These are phyloP conservation scores for Dactylella cylindrospora DNA, from an alignment of 2,329 filamentous ascomycete species.

Conservation along the genomic window DNA sequence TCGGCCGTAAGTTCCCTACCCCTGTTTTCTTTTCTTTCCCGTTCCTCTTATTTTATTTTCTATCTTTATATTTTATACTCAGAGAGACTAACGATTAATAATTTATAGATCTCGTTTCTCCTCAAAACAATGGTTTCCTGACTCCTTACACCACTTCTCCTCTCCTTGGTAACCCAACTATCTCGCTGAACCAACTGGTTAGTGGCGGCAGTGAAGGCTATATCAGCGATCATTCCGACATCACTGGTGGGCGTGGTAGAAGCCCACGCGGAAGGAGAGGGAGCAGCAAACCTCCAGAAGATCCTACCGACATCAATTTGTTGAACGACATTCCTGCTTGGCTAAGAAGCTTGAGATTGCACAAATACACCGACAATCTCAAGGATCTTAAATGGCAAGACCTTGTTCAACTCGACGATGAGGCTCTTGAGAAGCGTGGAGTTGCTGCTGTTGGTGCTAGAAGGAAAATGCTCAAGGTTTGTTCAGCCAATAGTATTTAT, in stretches of 20 bases:
- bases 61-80: too few relatives aligned
- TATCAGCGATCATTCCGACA: conserved; percentile 89
- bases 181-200: conserved; percentile 41
- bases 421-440: conserved; percentile 84
- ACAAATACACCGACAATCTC: conserved; percentile 98
- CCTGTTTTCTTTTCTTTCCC: too few relatives aligned
- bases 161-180: conserved; percentile 59
- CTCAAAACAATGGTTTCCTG: conserved; percentile 92
- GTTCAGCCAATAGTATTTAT: conserved; percentile 45
- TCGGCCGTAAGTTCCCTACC: conserved; percentile 51
- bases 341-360: conserved; percentile 88
- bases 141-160: conserved; percentile 74
- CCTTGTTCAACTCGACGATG: conserved; percentile 85
- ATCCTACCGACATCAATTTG: conserved; percentile 85
- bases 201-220: conserved; percentile 73
- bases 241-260: conserved; percentile 70
- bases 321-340: conserved; percentile 94
- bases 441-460: conserved; percentile 93
- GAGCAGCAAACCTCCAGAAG: conserved; percentile 95
- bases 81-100: conserved; percentile 59
- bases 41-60: too few relatives aligned
- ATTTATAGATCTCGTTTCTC: conserved; percentile 73
- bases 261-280: conserved; percentile 89
- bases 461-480: conserved; percentile 95
- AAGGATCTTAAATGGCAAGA: conserved; percentile 98